Evolutionary conservation across 2,329 filamentous ascomycete species (phyloP).

Genomic region (Paraphoma chrysanthemicola): DNA sequence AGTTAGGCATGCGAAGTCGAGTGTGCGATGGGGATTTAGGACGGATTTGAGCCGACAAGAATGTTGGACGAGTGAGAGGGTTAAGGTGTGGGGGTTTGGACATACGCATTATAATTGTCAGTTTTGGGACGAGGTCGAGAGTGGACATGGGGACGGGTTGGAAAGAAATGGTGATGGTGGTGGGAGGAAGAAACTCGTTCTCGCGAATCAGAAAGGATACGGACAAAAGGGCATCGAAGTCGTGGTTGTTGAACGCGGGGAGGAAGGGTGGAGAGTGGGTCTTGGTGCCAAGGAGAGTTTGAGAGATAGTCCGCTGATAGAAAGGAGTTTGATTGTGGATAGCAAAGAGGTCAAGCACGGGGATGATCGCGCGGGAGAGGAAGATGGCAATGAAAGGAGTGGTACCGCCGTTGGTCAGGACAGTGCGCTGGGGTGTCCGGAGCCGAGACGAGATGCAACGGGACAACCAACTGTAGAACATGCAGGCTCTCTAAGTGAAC

Average conservation of each 20-base stretch:
- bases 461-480: not conserved
- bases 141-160: no score
- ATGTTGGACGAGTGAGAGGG: constrained; percentile 46
- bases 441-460: not conserved
- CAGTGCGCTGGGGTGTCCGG: not conserved
- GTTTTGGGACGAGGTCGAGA: constrained; percentile 29
- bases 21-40: constrained; percentile 44
- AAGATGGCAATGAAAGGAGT: not conserved
- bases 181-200: not conserved
- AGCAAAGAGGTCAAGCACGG: not conserved
- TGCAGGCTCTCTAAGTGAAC: not conserved
- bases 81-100: constrained; percentile 58
- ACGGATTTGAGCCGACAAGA: constrained; percentile 48
- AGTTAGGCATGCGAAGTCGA: constrained; percentile 36
- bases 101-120: constrained; percentile 59
- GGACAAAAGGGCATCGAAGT: no score
- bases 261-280: not conserved
- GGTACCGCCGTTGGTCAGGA: not conserved
- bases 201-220: not conserved
- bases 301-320: not conserved
- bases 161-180: no score
- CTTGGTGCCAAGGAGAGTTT: not conserved
- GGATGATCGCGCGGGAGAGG: no score
- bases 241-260: no score
- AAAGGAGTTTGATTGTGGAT: not conserved